These are phyloP conservation scores for Hemerocallis citrina DNA, from an alignment of 106 monocot species.

Conservation along the genomic window DNA sequence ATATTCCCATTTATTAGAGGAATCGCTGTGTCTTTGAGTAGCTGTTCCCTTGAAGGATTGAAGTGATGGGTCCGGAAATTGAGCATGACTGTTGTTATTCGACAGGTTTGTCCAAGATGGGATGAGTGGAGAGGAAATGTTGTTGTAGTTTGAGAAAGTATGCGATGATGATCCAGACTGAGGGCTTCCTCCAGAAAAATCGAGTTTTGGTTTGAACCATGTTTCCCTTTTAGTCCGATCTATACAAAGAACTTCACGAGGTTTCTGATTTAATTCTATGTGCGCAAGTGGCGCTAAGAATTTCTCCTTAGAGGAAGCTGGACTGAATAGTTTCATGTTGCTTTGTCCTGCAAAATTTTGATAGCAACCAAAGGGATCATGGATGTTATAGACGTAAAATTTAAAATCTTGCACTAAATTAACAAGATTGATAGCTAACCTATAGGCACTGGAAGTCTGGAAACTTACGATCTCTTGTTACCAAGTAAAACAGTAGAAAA, in stretches of 20 bases:
- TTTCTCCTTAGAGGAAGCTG: conserved; percentile 5
- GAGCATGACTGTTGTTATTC: background rate
- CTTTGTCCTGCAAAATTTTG: conserved; percentile 17
- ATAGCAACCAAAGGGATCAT: background rate
- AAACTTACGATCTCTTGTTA: too few relatives aligned
- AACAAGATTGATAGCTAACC: background rate
- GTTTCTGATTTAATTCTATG: conserved; percentile 7
- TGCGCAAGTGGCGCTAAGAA: conserved; percentile 14
- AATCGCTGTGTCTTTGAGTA: background rate
- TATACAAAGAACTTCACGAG: conserved; percentile 10
- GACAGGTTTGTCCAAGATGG: conserved; percentile 12
- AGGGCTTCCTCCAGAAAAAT: background rate
- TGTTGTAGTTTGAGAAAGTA: conserved; percentile 8
- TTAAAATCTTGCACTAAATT: background rate
- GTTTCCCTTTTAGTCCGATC: conserved; percentile 10
- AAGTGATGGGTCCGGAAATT: background rate
- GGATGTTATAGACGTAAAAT: background rate
- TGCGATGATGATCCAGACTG: conserved; percentile 16
- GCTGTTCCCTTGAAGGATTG: background rate
- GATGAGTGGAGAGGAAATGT: conserved; percentile 2
- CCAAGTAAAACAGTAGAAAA: too few relatives aligned
- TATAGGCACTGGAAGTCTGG: background rate
- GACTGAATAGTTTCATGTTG: conserved; percentile 1
- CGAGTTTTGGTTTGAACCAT: conserved; percentile 12
- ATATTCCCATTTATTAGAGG: background rate